Conservation (phyloP, 768 basidiomycete genomes). For the Naematelia aurantialba region DNA sequence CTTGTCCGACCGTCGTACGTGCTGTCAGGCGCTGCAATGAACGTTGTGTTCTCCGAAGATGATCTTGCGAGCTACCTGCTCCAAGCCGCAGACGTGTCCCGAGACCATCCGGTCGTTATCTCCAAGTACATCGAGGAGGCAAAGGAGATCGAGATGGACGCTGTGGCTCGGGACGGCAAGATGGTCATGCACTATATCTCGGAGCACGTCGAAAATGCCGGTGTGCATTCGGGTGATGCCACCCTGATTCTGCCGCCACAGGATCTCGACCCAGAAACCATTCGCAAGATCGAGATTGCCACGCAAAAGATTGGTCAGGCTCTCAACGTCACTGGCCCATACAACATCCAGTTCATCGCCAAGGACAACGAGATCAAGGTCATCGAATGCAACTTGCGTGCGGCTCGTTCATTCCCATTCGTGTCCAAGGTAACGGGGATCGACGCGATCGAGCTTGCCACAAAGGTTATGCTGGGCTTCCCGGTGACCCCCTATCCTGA, state of each 20-base stretch:
- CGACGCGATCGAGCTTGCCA: constrained; percentile 98
- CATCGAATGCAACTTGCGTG: constrained; percentile 97
- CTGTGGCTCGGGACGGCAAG: constrained; percentile 92
- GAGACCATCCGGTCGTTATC: constrained; percentile 95
- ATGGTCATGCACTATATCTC: constrained; percentile 99
- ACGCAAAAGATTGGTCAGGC: constrained; percentile 97
- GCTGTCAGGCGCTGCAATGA: constrained; percentile 99
- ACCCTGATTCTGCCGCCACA: constrained; percentile 97
- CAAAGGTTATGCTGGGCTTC: constrained; percentile 92
- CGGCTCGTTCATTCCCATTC: constrained; percentile 96
- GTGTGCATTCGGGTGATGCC: constrained; percentile 97
- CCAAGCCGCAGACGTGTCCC: constrained; percentile 92
- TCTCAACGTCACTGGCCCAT: constrained; percentile 95
- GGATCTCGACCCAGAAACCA: constrained; percentile 94
- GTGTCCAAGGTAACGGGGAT: constrained; percentile 97
- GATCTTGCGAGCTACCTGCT: constrained; percentile 88
- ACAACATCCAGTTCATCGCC: constrained; percentile 99
- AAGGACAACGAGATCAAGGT: constrained; percentile 99
- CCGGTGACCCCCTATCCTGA: constrained; percentile 89
- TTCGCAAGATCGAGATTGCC: constrained; percentile 92
- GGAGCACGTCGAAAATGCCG: constrained; percentile 98
- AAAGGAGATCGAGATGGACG: constrained; percentile 99
- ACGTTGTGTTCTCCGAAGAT: constrained; percentile 89
- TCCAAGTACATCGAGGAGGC: constrained; percentile 99
- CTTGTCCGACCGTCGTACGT: constrained; percentile 97